phyloP scores from a whole-genome alignment of 257 asterid species.

The Gentiana straminea region DNA sequence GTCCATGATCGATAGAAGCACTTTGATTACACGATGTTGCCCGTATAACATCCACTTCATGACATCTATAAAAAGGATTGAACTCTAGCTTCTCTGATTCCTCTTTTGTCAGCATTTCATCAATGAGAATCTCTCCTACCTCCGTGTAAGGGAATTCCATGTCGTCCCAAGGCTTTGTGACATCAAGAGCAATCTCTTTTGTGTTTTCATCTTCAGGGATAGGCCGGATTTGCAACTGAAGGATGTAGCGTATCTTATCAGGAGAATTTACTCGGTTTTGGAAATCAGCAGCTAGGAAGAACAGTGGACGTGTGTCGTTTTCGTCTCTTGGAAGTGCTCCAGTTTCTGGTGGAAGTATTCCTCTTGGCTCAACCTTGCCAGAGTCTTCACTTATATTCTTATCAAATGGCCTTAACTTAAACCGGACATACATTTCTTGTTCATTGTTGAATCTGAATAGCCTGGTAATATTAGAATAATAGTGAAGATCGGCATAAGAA shows the following conservation, averaged over 20 bases:
- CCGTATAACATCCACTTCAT: constrained; percentile 58
- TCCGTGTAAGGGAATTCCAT: constrained; percentile 45
- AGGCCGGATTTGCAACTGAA: constrained; percentile 52
- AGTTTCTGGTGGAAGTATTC: constrained; percentile 81
- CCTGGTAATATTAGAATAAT: constrained; percentile 71
- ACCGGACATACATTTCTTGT: constrained; percentile 62
- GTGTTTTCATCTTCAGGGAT: constrained; percentile 40
- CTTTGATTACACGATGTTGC: constrained; percentile 71
- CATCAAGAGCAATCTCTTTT: constrained; percentile 49
- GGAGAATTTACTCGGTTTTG: constrained; percentile 43
- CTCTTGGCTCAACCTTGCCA: constrained; percentile 62
- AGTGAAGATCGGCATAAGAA: constrained; percentile 44
- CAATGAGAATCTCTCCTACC: constrained; percentile 48
- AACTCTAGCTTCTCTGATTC: constrained; percentile 62
- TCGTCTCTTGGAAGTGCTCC: constrained; percentile 64
- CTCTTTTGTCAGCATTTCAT: constrained; percentile 41
- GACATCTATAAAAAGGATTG: constrained; percentile 57
- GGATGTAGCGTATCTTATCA: constrained; percentile 41
- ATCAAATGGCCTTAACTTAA: constrained; percentile 59
- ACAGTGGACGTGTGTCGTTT: constrained; percentile 50
- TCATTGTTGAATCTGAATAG: constrained; percentile 59
- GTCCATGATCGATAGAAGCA: constrained; percentile 87
- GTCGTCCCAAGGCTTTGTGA: constrained; percentile 81
- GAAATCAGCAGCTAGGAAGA: constrained; percentile 68
- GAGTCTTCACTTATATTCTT: constrained; percentile 39